phyloP scores from a whole-genome alignment of 2,329 filamentous ascomycete species.

The Microdochium bolleyi region DNA sequence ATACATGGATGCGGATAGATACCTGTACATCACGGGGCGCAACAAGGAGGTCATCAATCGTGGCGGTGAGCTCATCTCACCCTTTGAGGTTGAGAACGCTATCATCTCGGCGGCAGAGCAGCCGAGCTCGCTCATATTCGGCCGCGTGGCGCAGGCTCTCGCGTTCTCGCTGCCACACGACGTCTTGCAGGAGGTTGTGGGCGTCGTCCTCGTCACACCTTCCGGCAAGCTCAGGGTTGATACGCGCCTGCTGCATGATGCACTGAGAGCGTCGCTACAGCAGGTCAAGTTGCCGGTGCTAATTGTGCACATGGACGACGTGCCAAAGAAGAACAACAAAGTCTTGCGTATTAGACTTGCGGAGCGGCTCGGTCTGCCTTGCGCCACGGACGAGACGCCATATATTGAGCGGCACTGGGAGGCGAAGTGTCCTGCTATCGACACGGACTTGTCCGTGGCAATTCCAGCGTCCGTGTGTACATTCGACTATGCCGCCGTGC shows the following conservation, averaged over 20 bases:
- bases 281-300: slow-evolving; percentile 44
- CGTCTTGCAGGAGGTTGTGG: slow-evolving; percentile 48
- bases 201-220: slow-evolving; percentile 41
- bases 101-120: slow-evolving; percentile 37
- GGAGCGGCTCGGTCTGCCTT: slow-evolving; percentile 34
- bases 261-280: slow-evolving; percentile 37
- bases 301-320: slow-evolving; percentile 45
- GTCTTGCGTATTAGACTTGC: slow-evolving; percentile 44
- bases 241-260: slow-evolving; percentile 36
- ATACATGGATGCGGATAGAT: slow-evolving; percentile 40
- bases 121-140: slow-evolving; percentile 31
- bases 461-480: slow-evolving; percentile 27
- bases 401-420: slow-evolving; percentile 39
- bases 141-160: slow-evolving; percentile 38
- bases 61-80: slow-evolving; percentile 50
- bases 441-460: slow-evolving; percentile 32
- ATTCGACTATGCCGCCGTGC: slow-evolving; percentile 14
- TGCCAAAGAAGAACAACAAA: slow-evolving; percentile 50
- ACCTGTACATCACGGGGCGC: slow-evolving; percentile 45
- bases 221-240: slow-evolving; percentile 33
- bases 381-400: slow-evolving; percentile 33
- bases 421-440: slow-evolving; percentile 36
- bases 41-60: slow-evolving; percentile 51
- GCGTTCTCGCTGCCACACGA: slow-evolving; percentile 45
- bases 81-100: slow-evolving; percentile 51